Evolutionary conservation across 2,329 filamentous ascomycete genomes (phyloP).

Genomic region (Cercospora sp.): DNA sequence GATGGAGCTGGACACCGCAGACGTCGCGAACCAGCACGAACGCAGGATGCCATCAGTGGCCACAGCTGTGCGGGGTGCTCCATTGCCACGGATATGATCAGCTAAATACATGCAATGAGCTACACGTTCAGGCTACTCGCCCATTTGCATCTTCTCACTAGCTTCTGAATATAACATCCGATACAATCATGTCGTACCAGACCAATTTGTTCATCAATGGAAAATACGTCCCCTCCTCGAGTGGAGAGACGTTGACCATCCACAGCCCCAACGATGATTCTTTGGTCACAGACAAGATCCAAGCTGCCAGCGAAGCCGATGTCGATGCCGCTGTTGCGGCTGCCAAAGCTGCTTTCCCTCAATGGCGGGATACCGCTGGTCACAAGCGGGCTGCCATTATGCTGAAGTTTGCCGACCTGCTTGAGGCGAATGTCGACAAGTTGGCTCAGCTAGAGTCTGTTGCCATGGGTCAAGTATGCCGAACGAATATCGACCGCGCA

Average conservation of each 20-base stretch:
- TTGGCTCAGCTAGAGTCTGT: conserved; percentile 59
- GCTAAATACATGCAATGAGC: neutral
- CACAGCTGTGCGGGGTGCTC: neutral
- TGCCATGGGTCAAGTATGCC: conserved; percentile 53
- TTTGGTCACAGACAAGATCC: conserved; percentile 52
- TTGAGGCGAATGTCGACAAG: conserved; percentile 51
- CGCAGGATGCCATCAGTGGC: neutral
- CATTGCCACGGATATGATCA: neutral
- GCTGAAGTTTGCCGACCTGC: conserved; percentile 58
- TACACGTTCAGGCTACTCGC: neutral
- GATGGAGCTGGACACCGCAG: neutral
- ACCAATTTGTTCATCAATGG: conserved; percentile 43
- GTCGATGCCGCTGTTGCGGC: conserved; percentile 59
- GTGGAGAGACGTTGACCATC: conserved; percentile 2
- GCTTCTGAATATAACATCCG: neutral
- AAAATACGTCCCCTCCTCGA: conserved; percentile 23
- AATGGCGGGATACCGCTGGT: conserved; percentile 65
- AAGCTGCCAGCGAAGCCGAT: conserved; percentile 54
- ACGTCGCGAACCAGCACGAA: neutral
- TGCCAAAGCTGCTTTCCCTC: conserved; percentile 59
- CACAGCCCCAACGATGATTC: conserved; percentile 42
- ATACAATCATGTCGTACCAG: conserved; percentile 21
- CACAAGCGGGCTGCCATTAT: conserved; percentile 61
- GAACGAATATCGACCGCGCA: neutral
- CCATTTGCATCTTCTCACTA: neutral